Evolutionary conservation across 1,284 basidiomycete species (phyloP).

Genomic region (Trichosporon coremiiforme): DNA sequence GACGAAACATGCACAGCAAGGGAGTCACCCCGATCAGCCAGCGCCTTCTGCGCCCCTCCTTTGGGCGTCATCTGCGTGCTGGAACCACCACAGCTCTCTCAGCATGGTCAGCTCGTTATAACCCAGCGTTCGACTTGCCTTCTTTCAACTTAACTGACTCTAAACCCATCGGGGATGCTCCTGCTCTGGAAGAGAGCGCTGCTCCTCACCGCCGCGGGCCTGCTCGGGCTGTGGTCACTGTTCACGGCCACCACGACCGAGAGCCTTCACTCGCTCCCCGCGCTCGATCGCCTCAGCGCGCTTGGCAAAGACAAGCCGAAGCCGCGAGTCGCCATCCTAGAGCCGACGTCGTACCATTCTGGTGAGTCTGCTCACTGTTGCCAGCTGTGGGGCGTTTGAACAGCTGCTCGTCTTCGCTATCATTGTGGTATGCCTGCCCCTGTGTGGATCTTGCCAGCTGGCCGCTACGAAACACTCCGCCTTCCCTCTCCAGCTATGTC

Average conservation of each 20-base stretch:
- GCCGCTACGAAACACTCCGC: too few species aligned
- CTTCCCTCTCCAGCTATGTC: too few species aligned
- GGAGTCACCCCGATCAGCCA: neutral
- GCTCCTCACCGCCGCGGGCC: neutral
- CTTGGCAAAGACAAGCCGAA: neutral
- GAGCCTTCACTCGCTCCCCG: neutral
- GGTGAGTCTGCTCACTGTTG: neutral
- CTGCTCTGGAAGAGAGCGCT: slow-evolving; percentile 1
- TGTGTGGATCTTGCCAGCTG: too few species aligned
- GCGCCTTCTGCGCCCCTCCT: neutral
- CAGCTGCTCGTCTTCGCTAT: too few species aligned
- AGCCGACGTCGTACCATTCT: neutral
- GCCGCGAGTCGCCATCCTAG: neutral
- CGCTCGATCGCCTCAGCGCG: neutral
- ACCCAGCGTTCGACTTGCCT: too few species aligned
- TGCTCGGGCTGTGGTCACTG: neutral
- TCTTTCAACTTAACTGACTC: too few species aligned
- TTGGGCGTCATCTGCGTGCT: neutral
- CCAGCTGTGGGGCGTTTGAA: too few species aligned
- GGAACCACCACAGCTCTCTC: too few species aligned
- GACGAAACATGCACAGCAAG: neutral
- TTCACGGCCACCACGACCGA: neutral
- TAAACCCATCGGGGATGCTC: too few species aligned
- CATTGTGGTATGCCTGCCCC: too few species aligned
- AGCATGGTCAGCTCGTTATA: too few species aligned